Percentiles rank a stretch among this genome's conserved stretches.
Conservation (phyloP, 345 rosid species). For the Gossypium ekmanianum region DNA sequence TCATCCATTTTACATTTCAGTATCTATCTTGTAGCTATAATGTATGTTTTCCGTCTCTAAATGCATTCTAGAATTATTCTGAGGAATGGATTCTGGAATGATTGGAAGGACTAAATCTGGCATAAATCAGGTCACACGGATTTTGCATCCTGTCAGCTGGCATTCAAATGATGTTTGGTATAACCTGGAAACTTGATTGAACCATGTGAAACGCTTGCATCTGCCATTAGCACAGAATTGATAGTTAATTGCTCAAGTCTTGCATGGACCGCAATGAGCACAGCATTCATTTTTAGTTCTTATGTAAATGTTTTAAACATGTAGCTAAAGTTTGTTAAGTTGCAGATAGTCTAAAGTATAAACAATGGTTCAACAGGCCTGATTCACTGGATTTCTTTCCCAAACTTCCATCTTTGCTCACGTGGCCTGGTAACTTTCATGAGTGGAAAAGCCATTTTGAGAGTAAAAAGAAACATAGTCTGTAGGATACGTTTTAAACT, state of each 20-base stretch:
- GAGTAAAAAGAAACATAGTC: neutral
- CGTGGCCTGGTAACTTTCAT: neutral
- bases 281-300: neutral
- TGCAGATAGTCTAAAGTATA: neutral
- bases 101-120: neutral
- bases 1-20: conserved; percentile 12
- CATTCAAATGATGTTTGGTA: neutral
- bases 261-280: neutral
- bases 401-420: neutral
- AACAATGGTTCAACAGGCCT: neutral
- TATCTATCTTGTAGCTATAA: conserved; percentile 1
- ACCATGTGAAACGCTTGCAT: neutral
- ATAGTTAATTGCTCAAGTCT: neutral
- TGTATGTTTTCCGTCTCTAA: conserved; percentile 1
- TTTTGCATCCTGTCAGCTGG: neutral
- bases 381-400: neutral
- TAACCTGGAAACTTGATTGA: neutral
- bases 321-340: conserved; percentile 2
- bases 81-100: conserved; percentile 2
- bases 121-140: neutral
- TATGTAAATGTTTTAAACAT: neutral
- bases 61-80: neutral
- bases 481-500: neutral
- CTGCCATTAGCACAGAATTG: neutral
- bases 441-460: neutral